These are phyloP conservation scores for Cytospora piceae DNA, from an alignment of 2,329 filamentous ascomycete genomes.

Conservation along the genomic window DNA sequence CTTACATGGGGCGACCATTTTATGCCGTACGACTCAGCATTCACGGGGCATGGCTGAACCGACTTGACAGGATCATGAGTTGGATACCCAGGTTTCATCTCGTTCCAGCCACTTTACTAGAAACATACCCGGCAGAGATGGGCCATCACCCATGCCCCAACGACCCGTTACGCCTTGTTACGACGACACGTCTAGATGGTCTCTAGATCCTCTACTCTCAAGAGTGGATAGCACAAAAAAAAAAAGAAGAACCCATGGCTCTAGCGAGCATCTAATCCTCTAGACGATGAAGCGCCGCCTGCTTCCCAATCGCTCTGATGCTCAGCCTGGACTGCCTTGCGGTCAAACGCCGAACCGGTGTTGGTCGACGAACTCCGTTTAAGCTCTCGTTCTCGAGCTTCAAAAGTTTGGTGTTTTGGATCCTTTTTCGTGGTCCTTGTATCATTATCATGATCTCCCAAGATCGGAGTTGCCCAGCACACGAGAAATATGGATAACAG, in stretches of 20 bases:
- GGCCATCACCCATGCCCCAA: slow-evolving; percentile 28
- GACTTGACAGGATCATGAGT: slow-evolving; percentile 31
- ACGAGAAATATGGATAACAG: slow-evolving; percentile 24
- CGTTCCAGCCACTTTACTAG: slow-evolving; percentile 25
- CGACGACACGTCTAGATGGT: slow-evolving; percentile 31
- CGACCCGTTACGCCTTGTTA: slow-evolving; percentile 31
- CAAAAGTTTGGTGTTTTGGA: slow-evolving; percentile 23
- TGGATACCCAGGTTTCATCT: slow-evolving; percentile 24
- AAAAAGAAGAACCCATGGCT: slow-evolving; percentile 22
- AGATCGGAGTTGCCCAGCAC: neutral
- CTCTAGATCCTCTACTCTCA: slow-evolving; percentile 29
- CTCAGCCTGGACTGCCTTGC: slow-evolving; percentile 14
- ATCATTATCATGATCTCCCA: slow-evolving; percentile 22
- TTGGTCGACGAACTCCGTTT: neutral
- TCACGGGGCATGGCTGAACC: slow-evolving; percentile 30
- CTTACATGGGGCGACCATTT: slow-evolving; percentile 32
- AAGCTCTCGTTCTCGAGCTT: slow-evolving; percentile 13
- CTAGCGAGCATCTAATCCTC: slow-evolving; percentile 24
- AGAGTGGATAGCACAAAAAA: slow-evolving; percentile 16
- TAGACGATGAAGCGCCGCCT: slow-evolving; percentile 14
- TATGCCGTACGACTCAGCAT: slow-evolving; percentile 32
- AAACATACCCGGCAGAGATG: slow-evolving; percentile 27
- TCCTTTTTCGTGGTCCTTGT: slow-evolving; percentile 19
- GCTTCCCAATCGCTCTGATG: slow-evolving; percentile 17
- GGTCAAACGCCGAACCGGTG: slow-evolving; percentile 5